Conservation (phyloP, 345 rosid species). For the Lumnitzera racemosa region DNA sequence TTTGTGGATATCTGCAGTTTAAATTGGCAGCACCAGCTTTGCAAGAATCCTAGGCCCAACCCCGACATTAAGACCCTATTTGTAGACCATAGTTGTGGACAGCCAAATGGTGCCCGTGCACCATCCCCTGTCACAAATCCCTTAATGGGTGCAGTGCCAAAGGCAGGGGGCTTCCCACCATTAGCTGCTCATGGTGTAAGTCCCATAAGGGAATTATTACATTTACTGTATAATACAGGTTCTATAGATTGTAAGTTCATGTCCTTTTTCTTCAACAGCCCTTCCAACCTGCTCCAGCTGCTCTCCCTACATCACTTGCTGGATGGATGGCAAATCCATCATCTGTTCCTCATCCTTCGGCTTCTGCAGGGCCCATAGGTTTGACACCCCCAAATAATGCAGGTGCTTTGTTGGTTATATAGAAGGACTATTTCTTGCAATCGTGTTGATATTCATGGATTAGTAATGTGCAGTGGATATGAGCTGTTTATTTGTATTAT, state of each 20-base stretch:
- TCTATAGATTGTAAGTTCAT: constrained; percentile 12
- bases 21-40: constrained; percentile 88
- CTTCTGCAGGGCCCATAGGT: constrained; percentile 66
- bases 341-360: constrained; percentile 59
- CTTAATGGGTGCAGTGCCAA: constrained; percentile 55
- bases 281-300: constrained; percentile 59
- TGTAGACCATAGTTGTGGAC: constrained; percentile 77
- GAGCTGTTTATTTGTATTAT: too few relatives aligned
- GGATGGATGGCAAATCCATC: constrained; percentile 83
- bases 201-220: constrained; percentile 1
- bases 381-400: constrained; percentile 50
- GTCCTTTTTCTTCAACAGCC: constrained; percentile 35
- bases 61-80: constrained; percentile 81
- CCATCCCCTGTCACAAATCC: constrained; percentile 76
- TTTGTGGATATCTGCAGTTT: constrained; percentile 38
- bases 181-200: constrained; percentile 69
- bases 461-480: too few relatives aligned
- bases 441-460: too few relatives aligned
- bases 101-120: constrained; percentile 61
- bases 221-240: not conserved
- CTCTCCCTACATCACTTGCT: constrained; percentile 57
- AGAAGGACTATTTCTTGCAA: not conserved
- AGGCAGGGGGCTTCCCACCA: constrained; percentile 54
- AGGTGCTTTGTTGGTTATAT: constrained; percentile 24
- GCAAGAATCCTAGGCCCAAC: constrained; percentile 72